Base-by-base conservation (phyloP, 805 yeast genomes). In the Kodamaea hsintzibuensis region DNA sequence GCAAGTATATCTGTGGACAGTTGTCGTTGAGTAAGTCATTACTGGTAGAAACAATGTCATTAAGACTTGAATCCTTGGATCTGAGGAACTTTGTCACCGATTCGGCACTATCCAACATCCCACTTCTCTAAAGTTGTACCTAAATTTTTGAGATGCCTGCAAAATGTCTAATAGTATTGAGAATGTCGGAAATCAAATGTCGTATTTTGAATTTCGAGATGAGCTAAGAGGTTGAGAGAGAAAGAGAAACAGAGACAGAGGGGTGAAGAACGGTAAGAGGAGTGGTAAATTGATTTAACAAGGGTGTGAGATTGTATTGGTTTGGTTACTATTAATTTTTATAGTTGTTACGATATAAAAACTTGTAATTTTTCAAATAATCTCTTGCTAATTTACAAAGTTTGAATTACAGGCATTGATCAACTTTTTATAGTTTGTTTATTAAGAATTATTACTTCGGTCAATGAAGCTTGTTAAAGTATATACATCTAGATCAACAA, bases 401-500 rank as follows among this genome's bases (percentile, higher is more conserved):
- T n/a, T n/a, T n/a, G n/a, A n/a, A n/a, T n/a, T n/a, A n/a, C n/a
- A n/a, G n/a, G n/a, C n/a, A 6, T 27, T 9, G 33, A 27, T 27
- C 33, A 6, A 27, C 33, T 27, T 27, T 27, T 27, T 6, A n/a
- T 22, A 30, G 12, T n/a, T 48, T 39, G 38, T 12, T 27, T 47
- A 33, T 38, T 39, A 39, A 8, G 14, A 16, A 39, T 39, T 39
- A 14, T 39, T 39, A 39, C 42, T 39, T 7, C 19, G 13, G 2
- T 39, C 42, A 39, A 30, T 30, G 35, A 30, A 30, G 35, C 42
- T 14, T 6, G 25, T 17, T 39, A 8, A 39, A 39, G 17, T 39
- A 27, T 43, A 25, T 30, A 43, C 16, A 22, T 58, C 70, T 86
- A 92, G 72, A 95, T 95, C 75, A 95, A 85, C 74, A 95, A 84